Percentiles rank a stretch among this genome's conserved stretches.
Evolutionary conservation across 257 asterid genomes (phyloP).

Genomic region (Schizonepeta tenuifolia): DNA sequence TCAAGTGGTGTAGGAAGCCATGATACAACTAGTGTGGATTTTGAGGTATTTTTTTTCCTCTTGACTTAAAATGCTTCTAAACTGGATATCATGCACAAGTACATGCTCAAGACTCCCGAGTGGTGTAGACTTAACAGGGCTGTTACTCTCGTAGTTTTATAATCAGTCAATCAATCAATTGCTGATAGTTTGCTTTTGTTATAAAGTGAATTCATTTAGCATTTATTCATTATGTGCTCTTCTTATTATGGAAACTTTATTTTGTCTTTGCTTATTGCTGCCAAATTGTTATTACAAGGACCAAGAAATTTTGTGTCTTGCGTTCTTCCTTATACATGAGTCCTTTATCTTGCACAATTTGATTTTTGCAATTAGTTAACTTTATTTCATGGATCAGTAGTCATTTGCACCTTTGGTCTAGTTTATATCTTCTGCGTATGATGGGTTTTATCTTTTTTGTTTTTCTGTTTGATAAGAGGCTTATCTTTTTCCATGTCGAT

Average conservation of each 20-base stretch:
- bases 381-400: constrained; percentile 14
- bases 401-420: neutral
- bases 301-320: constrained; percentile 13
- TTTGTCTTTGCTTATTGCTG: constrained; percentile 13
- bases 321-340: constrained; percentile 12
- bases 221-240: neutral
- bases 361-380: neutral
- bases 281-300: neutral
- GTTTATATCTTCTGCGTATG: constrained; percentile 11
- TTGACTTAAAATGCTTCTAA: constrained; percentile 22
- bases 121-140: constrained; percentile 25
- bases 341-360: neutral
- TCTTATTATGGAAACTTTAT: neutral
- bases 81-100: neutral
- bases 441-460: neutral
- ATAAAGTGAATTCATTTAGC: neutral
- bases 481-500: constrained; percentile 14
- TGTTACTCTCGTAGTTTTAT: constrained; percentile 1
- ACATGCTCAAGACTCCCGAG: constrained; percentile 6
- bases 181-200: neutral
- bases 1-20: constrained; percentile 94
- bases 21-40: constrained; percentile 70
- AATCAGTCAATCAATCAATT: neutral
- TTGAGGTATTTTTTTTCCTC: constrained; percentile 64
- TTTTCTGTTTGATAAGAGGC: neutral